Evolutionary conservation across 1,284 basidiomycete genomes (phyloP), one percentile per base, ranked within the genome.

Genomic region (Ustilago bromivora): DNA sequence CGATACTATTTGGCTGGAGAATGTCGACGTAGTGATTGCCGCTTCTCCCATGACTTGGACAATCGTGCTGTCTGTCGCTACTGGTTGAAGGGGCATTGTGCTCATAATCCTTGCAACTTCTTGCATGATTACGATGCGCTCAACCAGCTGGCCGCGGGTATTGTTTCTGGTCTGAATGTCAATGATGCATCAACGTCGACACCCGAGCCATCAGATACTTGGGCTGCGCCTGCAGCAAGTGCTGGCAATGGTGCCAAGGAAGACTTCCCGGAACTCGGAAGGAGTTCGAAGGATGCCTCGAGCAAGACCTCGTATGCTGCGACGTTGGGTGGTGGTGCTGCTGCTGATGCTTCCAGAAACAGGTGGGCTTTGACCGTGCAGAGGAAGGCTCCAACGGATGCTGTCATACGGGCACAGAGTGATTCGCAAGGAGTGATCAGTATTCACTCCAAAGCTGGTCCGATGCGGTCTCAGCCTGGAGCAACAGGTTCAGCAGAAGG

Each of bases 1-100:
- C 89, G 97, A 65, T 99, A 98, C 87, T 99, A 95, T 87, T 90
- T 99, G 41, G 94, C 94, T 8, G 97, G 97, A 19, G 96, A 98
- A 87, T 99, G 96, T 86, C 88, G 98, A 62, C 89, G 96, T 59
- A 93, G 94, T 58, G 96, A 99, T 88, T 99, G 97, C 88, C 91
- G 96, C 69, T 99, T 98, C 88, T 87, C 85, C 36, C 87, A 88
- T 64, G 87, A 88, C 47, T 78, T 88, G 13, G 84, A 85, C 59
- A 70, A 61, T 41, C 85, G 86, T 46, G 96, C 96, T 0, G 87
- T 98, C 28, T 98, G 95, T 87, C 93, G 96, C 38, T 99, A 98
- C 88, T 99, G 96, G 96, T 90, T 99, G 47, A 91, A 95, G 57
- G 96, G 96, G 4, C 95, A 95, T 92, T 82, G 85, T 73, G 71